Conservation (phyloP, 768 basidiomycete species). For the Coprinopsis strossmayeri region DNA sequence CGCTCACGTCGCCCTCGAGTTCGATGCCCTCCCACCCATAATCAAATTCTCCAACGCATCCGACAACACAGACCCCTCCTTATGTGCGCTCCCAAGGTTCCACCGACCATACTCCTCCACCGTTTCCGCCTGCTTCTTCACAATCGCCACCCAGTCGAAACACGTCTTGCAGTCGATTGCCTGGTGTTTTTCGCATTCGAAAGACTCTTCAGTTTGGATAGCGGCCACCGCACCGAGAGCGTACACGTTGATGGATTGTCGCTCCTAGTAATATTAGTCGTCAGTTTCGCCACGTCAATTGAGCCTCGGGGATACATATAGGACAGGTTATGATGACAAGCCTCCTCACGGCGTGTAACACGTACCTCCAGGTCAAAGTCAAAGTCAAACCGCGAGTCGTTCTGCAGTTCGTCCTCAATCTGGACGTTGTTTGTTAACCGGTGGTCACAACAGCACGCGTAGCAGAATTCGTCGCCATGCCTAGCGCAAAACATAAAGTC, state of each 20-base stretch:
- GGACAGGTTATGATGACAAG: neutral
- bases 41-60: conserved; percentile 16
- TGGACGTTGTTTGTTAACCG: conserved; percentile 25
- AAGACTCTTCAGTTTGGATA: conserved; percentile 4
- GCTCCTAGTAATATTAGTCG: conserved; percentile 5
- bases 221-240: conserved; percentile 9
- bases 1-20: neutral
- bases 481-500: conserved; percentile 26
- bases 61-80: conserved; percentile 19
- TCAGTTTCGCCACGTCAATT: neutral
- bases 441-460: conserved; percentile 25
- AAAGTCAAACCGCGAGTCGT: conserved; percentile 13
- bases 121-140: conserved; percentile 20
- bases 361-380: conserved; percentile 13
- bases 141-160: conserved; percentile 29
- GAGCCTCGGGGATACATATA: neutral
- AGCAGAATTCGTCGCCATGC: conserved; percentile 27
- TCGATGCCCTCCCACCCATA: conserved; percentile 3
- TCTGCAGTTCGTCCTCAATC: conserved; percentile 21
- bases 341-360: neutral
- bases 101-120: conserved; percentile 19
- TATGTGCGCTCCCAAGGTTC: conserved; percentile 14
- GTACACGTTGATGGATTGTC: conserved; percentile 12
- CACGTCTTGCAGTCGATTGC: conserved; percentile 16
- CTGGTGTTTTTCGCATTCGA: conserved; percentile 6